Percentiles rank a stretch among this genome's conserved stretches.
phyloP scores from a whole-genome alignment of 345 rosid genomes.

The Eucalyptus cloeziana region DNA sequence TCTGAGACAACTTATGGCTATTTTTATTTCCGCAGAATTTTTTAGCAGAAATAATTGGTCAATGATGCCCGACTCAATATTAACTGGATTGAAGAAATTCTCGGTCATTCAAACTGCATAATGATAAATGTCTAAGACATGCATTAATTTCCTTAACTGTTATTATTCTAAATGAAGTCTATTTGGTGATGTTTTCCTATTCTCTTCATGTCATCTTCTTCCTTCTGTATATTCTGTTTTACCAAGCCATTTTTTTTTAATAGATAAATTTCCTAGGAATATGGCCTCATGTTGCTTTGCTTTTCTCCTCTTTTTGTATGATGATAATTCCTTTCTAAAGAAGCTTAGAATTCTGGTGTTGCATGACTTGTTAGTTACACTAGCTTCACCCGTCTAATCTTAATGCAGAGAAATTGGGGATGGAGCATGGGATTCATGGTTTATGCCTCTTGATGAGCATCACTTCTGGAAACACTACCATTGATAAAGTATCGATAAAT shows the following conservation, averaged over 20 bases:
- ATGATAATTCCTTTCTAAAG: background rate
- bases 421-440: slow-evolving; percentile 88
- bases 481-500: no score
- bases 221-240: background rate
- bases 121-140: background rate
- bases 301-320: background rate
- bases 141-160: background rate
- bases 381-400: background rate
- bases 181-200: background rate
- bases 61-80: background rate
- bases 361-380: background rate
- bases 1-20: background rate
- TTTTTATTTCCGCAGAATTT: background rate
- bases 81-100: background rate
- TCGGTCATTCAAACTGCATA: background rate
- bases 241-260: background rate
- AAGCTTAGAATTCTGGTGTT: background rate
- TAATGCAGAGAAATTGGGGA: slow-evolving; percentile 68
- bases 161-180: background rate
- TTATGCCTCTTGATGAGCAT: slow-evolving; percentile 67
- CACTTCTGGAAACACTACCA: no score
- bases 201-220: background rate
- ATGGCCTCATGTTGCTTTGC: background rate
- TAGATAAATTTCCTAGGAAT: background rate
- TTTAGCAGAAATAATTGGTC: background rate